phyloP scores from a whole-genome alignment of 805 yeast species.

The Komagataella pseudopastoris region DNA sequence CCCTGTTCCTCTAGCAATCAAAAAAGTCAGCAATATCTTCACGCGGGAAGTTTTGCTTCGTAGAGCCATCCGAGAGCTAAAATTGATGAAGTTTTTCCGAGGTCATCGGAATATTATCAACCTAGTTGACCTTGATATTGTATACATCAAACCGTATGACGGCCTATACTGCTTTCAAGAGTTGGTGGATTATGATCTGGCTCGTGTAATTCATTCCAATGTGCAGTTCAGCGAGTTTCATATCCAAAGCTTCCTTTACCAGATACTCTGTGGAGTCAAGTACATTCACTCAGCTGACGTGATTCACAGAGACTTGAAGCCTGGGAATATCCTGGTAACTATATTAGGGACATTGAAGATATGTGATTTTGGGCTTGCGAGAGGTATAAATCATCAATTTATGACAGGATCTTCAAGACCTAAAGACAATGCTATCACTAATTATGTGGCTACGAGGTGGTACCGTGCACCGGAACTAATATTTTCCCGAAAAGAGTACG shows the following conservation, averaged over 20 bases:
- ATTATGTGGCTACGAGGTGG: constrained; percentile 92
- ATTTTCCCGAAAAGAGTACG: constrained; percentile 42
- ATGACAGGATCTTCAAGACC: constrained; percentile 19
- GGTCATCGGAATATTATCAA: constrained; percentile 78
- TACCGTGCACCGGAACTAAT: constrained; percentile 89
- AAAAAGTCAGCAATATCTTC: constrained; percentile 65
- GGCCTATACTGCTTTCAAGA: constrained; percentile 89
- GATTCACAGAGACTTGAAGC: constrained; percentile 85
- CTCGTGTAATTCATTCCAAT: constrained; percentile 64
- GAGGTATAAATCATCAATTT: constrained; percentile 40
- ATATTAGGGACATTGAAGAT: constrained; percentile 66
- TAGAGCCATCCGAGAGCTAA: constrained; percentile 75
- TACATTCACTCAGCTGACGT: constrained; percentile 89
- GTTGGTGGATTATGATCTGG: constrained; percentile 67
- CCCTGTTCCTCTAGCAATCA: constrained; percentile 49
- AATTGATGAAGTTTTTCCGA: constrained; percentile 65
- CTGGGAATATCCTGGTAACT: constrained; percentile 76
- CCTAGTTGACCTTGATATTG: constrained; percentile 62
- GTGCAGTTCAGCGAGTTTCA: constrained; percentile 79
- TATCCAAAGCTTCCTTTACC: constrained; percentile 63
- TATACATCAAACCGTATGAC: constrained; percentile 52
- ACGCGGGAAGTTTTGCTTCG: constrained; percentile 51
- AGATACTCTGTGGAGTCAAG: constrained; percentile 73
- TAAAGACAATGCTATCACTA: constrained; percentile 40
- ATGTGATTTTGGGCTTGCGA: constrained; percentile 88